Evolutionary conservation across 2,329 filamentous ascomycete genomes (phyloP).

Genomic region (Aspergillus phoenicis): DNA sequence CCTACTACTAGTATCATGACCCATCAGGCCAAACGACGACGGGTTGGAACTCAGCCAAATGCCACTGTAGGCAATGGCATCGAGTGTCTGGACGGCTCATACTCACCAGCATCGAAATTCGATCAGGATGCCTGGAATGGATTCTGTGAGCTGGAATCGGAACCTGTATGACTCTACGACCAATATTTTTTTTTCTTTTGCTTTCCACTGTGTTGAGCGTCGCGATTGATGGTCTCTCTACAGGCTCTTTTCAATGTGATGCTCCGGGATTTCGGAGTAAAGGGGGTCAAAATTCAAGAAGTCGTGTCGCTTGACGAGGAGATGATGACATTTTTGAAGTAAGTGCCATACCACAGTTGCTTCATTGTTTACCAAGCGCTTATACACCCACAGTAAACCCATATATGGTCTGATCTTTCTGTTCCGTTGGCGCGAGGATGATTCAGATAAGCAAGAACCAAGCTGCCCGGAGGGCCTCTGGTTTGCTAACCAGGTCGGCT

Average conservation of each 20-base stretch:
- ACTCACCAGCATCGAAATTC: slow-evolving; percentile 33
- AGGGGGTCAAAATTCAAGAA: slow-evolving; percentile 73
- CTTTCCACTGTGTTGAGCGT: neutral
- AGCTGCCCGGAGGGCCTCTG: slow-evolving; percentile 70
- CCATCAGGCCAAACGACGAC: slow-evolving; percentile 32
- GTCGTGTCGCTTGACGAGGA: slow-evolving; percentile 72
- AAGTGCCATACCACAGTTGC: slow-evolving; percentile 28
- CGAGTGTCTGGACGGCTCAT: slow-evolving; percentile 18
- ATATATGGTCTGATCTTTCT: slow-evolving; percentile 88
- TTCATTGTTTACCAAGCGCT: slow-evolving; percentile 6
- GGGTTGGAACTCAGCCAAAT: slow-evolving; percentile 24
- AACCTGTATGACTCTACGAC: slow-evolving; percentile 65
- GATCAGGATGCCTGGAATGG: slow-evolving; percentile 51
- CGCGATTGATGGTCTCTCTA: neutral
- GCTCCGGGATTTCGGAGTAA: slow-evolving; percentile 74
- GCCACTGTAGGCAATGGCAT: slow-evolving; percentile 21
- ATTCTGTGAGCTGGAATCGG: slow-evolving; percentile 77
- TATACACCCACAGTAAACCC: slow-evolving; percentile 58
- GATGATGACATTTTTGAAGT: slow-evolving; percentile 66
- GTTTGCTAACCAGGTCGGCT: slow-evolving; percentile 85
- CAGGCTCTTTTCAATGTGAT: slow-evolving; percentile 86
- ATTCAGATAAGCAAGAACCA: slow-evolving; percentile 54
- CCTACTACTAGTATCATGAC: slow-evolving; percentile 27
- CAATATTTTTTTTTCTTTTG: neutral
- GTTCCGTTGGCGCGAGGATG: slow-evolving; percentile 70